A percentile compares a stretch with the other conserved stretches of the same genome.
Evolutionary conservation across 768 basidiomycete species (phyloP).

Genomic region (Pleurotus platypus): DNA sequence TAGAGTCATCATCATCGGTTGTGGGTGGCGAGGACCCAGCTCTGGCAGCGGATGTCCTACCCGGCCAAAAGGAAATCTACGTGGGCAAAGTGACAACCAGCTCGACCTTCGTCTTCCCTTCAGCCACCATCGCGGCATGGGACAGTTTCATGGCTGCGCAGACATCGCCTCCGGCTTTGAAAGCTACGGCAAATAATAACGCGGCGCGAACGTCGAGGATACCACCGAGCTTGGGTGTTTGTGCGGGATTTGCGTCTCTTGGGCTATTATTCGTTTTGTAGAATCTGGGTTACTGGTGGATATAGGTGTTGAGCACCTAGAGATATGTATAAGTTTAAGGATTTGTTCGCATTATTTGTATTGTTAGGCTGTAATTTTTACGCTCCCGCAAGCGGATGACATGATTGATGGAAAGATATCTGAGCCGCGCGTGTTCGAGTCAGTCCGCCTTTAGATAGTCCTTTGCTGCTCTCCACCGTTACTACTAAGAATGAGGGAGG

Average conservation of each 20-base stretch:
- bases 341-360: no score
- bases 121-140: constrained; percentile 57
- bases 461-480: no score
- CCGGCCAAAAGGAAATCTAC: constrained; percentile 53
- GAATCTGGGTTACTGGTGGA: not conserved
- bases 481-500: not conserved
- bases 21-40: constrained; percentile 47
- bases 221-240: not conserved
- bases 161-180: constrained; percentile 18
- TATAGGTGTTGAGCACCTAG: no score
- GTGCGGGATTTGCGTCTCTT: not conserved
- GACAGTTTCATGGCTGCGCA: constrained; percentile 41
- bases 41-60: constrained; percentile 43
- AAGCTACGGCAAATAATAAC: not conserved
- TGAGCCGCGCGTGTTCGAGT: no score
- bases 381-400: no score
- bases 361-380: no score
- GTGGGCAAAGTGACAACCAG: constrained; percentile 47
- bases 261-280: not conserved
- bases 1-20: constrained; percentile 31
- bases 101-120: constrained; percentile 53
- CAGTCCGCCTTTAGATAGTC: no score
- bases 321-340: no score
- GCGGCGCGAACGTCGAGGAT: not conserved
- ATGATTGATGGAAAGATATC: no score